Conservation (phyloP, 805 yeast genomes). For the Yarrowia bubula region DNA sequence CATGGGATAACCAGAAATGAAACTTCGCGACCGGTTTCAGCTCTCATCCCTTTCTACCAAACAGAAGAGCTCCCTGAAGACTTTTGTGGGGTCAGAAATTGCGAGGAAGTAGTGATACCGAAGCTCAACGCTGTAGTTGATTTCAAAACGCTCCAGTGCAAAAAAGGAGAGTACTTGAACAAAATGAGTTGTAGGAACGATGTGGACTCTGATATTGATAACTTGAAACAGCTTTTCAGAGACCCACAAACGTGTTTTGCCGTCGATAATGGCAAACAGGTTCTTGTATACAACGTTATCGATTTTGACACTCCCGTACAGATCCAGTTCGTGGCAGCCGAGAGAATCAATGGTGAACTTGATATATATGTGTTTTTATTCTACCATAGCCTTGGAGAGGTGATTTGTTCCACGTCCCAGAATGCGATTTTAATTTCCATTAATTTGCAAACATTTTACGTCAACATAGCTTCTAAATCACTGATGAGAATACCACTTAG, state of each 20-base stretch:
- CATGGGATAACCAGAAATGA: no score
- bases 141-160: no score
- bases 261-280: not conserved
- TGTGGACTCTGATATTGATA: not conserved
- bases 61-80: no score
- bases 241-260: not conserved
- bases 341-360: not conserved
- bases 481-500: not conserved
- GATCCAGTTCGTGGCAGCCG: not conserved
- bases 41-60: no score
- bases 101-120: no score
- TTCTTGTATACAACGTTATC: not conserved
- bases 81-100: no score
- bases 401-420: not conserved
- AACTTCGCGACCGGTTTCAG: no score
- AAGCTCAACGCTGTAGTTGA: no score
- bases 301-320: not conserved
- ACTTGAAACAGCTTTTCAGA: not conserved
- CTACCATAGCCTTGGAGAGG: not conserved
- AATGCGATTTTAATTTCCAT: not conserved
- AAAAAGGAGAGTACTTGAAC: no score
- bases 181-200: no score
- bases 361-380: not conserved
- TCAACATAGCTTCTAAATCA: not conserved
- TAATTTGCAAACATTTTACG: not conserved